Evolutionary conservation across 306 rosid species (phyloP).

Genomic region (Lathyrus oleraceus): DNA sequence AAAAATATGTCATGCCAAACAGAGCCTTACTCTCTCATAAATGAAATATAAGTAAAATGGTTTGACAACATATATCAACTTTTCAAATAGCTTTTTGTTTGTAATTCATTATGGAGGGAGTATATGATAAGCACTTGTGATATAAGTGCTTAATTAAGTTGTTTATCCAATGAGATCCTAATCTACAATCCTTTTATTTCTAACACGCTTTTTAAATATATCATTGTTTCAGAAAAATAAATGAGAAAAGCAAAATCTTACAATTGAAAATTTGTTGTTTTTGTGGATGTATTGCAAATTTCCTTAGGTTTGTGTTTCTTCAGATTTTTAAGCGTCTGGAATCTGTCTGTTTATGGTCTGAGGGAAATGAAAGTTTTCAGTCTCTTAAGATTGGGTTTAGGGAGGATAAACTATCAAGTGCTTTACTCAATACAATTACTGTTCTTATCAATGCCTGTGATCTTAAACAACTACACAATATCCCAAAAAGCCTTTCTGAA

Average conservation of each 20-base stretch:
- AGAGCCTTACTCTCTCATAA: too few species aligned
- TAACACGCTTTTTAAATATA: neutral
- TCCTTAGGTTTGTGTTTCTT: slow-evolving; percentile 60
- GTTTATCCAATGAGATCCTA: neutral
- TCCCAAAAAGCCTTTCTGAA: slow-evolving; percentile 44
- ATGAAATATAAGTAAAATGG: too few species aligned
- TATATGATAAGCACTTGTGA: neutral
- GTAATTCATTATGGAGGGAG: too few species aligned
- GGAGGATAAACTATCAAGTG: slow-evolving; percentile 53
- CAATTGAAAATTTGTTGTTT: neutral
- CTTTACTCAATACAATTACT: slow-evolving; percentile 53
- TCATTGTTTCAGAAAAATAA: slow-evolving; percentile 7
- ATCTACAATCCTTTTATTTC: neutral
- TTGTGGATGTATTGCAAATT: slow-evolving; percentile 33
- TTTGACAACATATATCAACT: too few species aligned
- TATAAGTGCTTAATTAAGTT: neutral
- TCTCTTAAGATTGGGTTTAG: slow-evolving; percentile 50
- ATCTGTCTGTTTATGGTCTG: slow-evolving; percentile 50
- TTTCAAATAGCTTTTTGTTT: too few species aligned
- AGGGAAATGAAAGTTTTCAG: slow-evolving; percentile 33
- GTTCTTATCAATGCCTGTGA: slow-evolving; percentile 59
- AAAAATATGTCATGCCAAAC: too few species aligned
- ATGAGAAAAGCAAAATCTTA: neutral
- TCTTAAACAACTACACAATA: slow-evolving; percentile 48
- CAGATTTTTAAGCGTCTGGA: slow-evolving; percentile 57